phyloP scores from a whole-genome alignment of 345 rosid species.

The Citrus cavaleriei region DNA sequence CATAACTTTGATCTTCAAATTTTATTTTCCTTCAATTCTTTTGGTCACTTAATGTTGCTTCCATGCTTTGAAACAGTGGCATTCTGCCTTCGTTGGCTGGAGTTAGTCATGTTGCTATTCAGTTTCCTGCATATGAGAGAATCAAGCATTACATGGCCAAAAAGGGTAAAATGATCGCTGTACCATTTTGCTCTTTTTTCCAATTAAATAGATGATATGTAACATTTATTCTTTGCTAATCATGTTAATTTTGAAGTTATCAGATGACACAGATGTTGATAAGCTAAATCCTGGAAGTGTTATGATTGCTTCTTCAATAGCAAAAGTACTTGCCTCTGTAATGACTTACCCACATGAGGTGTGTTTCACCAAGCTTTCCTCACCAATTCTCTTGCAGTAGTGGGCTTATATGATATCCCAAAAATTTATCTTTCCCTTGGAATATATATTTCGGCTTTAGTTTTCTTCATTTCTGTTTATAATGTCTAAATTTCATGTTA shows the following conservation, averaged over 20 bases:
- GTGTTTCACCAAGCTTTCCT: not conserved
- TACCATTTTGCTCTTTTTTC: not conserved
- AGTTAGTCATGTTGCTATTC: conserved; percentile 91
- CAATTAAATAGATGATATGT: not conserved
- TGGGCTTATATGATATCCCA: not conserved
- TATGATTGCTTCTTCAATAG: conserved; percentile 73
- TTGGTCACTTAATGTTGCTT: not conserved
- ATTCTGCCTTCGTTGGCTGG: conserved; percentile 90
- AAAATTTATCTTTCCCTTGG: not conserved
- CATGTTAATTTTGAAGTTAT: conserved; percentile 17
- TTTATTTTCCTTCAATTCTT: not conserved
- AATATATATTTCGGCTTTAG: not conserved
- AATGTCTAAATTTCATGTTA: conserved; percentile 7
- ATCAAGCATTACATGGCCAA: conserved; percentile 76
- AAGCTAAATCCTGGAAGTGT: conserved; percentile 56
- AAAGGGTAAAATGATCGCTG: conserved; percentile 41
- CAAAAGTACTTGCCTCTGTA: conserved; percentile 83
- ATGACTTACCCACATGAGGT: conserved; percentile 97
- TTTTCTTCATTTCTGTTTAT: not conserved
- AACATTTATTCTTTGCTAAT: conserved; percentile 22
- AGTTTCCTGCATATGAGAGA: conserved; percentile 91
- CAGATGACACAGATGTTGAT: conserved; percentile 64
- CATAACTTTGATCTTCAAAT: not conserved
- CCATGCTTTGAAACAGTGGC: conserved; percentile 63
- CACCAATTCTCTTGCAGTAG: not conserved